Evolutionary conservation across 2,329 filamentous ascomycete species (phyloP), one percentile per base, ranked within the genome.

Genomic region (Xylariaceae sp.): DNA sequence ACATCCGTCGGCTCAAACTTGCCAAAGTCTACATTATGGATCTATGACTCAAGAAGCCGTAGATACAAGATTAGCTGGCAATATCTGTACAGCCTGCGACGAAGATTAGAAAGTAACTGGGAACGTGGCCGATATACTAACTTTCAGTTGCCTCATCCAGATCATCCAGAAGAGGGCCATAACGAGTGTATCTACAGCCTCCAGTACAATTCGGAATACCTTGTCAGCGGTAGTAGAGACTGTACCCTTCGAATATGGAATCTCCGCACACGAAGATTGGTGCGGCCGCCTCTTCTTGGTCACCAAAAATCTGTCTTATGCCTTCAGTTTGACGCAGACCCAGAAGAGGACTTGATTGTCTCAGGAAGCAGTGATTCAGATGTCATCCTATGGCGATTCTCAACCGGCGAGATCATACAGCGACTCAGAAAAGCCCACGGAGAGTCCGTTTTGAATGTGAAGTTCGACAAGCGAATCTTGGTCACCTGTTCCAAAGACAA

Each of bases 401-500:
- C 90, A 0, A 97, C 91, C 0, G 93, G 93, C 3, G 74, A 91
- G 59, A 79, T 88, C 27, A 67, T 97, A 11, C 86, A 91, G 59
- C 82, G 82, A 46, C 79, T 97, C 23, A 74, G 75, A 1, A 75
- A 80, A 36, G 92, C 92, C 0, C 93, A 98, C 63, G 73, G 76
- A 22, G 93, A 98, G 65, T 95, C 92, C 0, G 91, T 98, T 0
- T 73, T 98, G 14, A 97, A 97, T 60, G 82, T 98, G 45, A 82
- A 88, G 50, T 98, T 97, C 55, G 91, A 97, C 62, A 85, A 88
- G 54, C 81, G 88, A 7, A 94, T 94, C 52, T 75, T 98, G 4
- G 89, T 97, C 11, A 98, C 93, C 1, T 97, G 93, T 60, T 97
- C 92, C 39, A 98, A 98, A 65, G 93, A 98, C 66, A 94, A 91